phyloP scores from a whole-genome alignment of 2,329 filamentous ascomycete genomes.

The Alternaria hordeiaustralica region DNA sequence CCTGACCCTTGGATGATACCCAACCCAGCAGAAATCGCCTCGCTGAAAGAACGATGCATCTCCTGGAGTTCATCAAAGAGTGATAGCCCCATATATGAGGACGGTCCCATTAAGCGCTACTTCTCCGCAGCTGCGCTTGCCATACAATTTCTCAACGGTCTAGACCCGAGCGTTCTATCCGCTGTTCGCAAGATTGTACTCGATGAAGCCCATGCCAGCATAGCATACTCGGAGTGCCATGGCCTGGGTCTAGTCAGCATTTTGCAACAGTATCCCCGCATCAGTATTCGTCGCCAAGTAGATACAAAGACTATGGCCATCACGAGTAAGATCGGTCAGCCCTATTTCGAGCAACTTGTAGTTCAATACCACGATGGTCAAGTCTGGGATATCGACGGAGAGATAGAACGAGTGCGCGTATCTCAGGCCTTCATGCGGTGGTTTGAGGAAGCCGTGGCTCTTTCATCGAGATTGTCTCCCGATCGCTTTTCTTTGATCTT shows the following conservation, averaged over 20 bases:
- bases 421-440: background rate
- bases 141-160: background rate
- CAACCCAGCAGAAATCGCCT: background rate
- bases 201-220: background rate
- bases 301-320: background rate
- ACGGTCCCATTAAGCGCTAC: background rate
- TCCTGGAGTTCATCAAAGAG: background rate
- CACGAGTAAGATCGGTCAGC: background rate
- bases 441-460: background rate
- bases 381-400: background rate
- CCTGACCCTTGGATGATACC: background rate
- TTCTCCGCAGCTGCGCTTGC: background rate
- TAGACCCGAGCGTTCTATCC: background rate
- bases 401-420: background rate
- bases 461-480: background rate
- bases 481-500: background rate
- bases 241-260: background rate
- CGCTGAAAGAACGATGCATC: background rate
- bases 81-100: background rate
- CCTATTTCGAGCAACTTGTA: background rate
- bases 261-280: background rate
- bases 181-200: background rate
- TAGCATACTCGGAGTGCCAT: background rate
- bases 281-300: background rate
- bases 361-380: background rate